Evolutionary conservation across 2,329 filamentous ascomycete species (phyloP).

Genomic region (Ophiostoma pallidulum): DNA sequence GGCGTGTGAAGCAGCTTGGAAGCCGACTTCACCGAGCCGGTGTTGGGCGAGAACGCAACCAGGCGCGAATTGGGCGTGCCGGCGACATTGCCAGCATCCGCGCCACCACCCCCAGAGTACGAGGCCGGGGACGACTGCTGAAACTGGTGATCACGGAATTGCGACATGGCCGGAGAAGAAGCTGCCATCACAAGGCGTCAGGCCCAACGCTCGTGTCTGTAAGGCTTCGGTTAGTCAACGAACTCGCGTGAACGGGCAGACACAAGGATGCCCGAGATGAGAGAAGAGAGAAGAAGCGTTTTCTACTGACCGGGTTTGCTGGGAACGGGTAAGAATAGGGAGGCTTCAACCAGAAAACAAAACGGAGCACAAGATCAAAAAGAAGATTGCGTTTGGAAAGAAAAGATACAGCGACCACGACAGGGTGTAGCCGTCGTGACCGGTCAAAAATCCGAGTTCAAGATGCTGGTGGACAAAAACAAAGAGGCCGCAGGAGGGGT

Average conservation of each 20-base stretch:
- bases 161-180: slow-evolving; percentile 25
- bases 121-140: slow-evolving; percentile 43
- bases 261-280: not conserved
- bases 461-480: slow-evolving; percentile 12
- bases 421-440: not conserved
- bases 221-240: not conserved
- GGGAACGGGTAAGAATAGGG: not conserved
- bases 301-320: not conserved
- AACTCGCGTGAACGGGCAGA: not conserved
- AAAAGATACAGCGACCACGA: not conserved
- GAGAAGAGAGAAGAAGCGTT: not conserved
- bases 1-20: slow-evolving; percentile 28
- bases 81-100: slow-evolving; percentile 6
- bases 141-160: slow-evolving; percentile 30
- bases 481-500: not conserved
- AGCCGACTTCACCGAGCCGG: slow-evolving; percentile 35
- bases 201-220: not conserved
- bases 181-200: not conserved
- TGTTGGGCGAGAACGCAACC: slow-evolving; percentile 55
- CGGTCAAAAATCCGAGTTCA: slow-evolving; percentile 11
- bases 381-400: not conserved
- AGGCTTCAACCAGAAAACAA: slow-evolving; percentile 1
- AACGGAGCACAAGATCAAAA: slow-evolving; percentile 3
- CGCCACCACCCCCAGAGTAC: slow-evolving; percentile 23
- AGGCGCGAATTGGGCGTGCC: slow-evolving; percentile 56